phyloP scores from a whole-genome alignment of 257 asterid species.

The Prunella vulgaris region DNA sequence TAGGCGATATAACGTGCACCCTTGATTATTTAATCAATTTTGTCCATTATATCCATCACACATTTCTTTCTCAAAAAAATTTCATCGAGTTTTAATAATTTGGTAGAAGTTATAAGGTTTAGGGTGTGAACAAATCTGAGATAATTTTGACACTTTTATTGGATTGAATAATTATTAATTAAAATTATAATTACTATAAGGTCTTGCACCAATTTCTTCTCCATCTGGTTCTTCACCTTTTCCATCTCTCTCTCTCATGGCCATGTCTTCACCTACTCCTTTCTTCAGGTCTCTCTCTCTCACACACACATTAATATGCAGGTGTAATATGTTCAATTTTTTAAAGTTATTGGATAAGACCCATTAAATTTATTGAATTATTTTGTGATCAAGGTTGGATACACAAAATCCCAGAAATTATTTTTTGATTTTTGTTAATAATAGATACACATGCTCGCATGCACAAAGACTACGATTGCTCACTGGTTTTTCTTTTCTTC shows the following conservation, averaged over 20 bases:
- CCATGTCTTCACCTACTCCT: neutral
- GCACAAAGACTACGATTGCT: neutral
- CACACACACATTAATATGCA: neutral
- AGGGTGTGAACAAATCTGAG: too few relatives aligned
- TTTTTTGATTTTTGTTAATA: neutral
- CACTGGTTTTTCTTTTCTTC: neutral
- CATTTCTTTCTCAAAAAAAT: too few relatives aligned
- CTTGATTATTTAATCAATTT: too few relatives aligned
- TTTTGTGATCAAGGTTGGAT: neutral
- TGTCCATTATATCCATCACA: too few relatives aligned
- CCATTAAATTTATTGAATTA: neutral
- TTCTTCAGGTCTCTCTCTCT: constrained; percentile 20
- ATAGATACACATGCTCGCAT: neutral
- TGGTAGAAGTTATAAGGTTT: too few relatives aligned
- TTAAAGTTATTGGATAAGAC: neutral
- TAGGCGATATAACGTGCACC: too few relatives aligned
- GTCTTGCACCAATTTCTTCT: neutral
- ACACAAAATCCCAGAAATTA: neutral
- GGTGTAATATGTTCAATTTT: neutral
- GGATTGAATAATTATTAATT: too few relatives aligned
- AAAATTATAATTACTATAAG: neutral
- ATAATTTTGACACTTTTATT: too few relatives aligned
- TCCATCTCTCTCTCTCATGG: neutral
- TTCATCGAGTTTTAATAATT: too few relatives aligned
- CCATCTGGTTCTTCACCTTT: neutral